Evolutionary conservation across 2,329 filamentous ascomycete genomes (phyloP).

Genomic region (Aureobasidium sp.): DNA sequence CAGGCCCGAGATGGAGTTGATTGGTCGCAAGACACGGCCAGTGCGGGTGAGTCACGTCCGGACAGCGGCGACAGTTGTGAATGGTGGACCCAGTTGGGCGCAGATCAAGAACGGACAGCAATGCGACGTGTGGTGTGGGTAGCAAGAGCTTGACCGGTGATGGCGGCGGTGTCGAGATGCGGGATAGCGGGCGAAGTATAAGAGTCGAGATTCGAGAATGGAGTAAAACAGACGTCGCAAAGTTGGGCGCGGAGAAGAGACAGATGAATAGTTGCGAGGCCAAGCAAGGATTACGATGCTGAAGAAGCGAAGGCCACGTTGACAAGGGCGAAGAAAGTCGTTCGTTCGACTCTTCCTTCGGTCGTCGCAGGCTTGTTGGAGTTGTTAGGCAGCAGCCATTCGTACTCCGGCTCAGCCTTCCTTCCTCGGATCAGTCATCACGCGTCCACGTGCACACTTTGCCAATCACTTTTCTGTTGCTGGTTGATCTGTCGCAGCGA

Average conservation of each 20-base stretch:
- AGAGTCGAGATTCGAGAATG: neutral
- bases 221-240: neutral
- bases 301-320: slow-evolving; percentile 7
- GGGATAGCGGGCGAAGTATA: neutral
- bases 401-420: slow-evolving; percentile 6
- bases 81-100: slow-evolving; percentile 1
- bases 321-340: neutral
- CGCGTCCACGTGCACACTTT: neutral
- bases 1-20: neutral
- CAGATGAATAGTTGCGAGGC: slow-evolving; percentile 3
- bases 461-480: neutral
- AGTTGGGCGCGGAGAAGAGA: neutral
- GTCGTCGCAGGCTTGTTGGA: neutral
- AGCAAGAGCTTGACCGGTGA: slow-evolving; percentile 5
- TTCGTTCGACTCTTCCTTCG: neutral
- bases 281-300: slow-evolving; percentile 5
- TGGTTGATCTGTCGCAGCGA: neutral
- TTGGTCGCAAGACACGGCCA: slow-evolving; percentile 1
- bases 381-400: neutral
- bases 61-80: neutral
- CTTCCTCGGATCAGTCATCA: neutral
- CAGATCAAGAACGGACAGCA: neutral
- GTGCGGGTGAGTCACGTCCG: slow-evolving; percentile 6
- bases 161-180: slow-evolving; percentile 9
- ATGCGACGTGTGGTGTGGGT: neutral